phyloP scores from a whole-genome alignment of 768 basidiomycete genomes.

The Hemileccinum rubropunctum region DNA sequence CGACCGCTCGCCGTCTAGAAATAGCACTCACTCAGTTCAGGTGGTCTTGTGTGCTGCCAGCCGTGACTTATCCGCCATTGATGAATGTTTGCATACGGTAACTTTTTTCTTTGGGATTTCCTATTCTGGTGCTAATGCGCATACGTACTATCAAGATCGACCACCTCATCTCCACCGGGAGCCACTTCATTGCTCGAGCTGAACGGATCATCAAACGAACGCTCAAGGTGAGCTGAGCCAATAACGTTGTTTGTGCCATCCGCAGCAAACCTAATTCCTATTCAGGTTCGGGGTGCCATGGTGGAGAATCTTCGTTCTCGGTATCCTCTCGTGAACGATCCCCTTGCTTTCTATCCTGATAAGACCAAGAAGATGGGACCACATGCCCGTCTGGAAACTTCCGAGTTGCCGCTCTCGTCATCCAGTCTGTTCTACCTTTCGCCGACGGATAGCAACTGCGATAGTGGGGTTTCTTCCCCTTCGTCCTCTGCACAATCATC shows the following conservation, averaged over 20 bases:
- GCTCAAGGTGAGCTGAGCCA: conserved; percentile 43
- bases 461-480: conserved; percentile 13
- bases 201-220: conserved; percentile 56
- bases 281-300: conserved; percentile 50
- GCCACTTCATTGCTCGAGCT: conserved; percentile 54
- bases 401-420: conserved; percentile 2
- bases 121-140: conserved; percentile 5
- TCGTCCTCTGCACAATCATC: conserved; percentile 35
- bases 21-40: conserved; percentile 43
- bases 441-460: conserved; percentile 11
- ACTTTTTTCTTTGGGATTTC: conserved; percentile 21
- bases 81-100: conserved; percentile 53
- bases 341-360: conserved; percentile 18
- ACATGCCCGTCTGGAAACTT: neutral
- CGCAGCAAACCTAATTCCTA: neutral
- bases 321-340: conserved; percentile 19
- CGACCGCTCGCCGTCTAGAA: conserved; percentile 28
- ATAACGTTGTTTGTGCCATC: neutral
- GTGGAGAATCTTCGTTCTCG: conserved; percentile 42
- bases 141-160: conserved; percentile 42
- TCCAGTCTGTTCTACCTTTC: conserved; percentile 22
- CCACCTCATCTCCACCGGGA: conserved; percentile 50
- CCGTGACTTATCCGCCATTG: conserved; percentile 56
- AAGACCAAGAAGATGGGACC: neutral
- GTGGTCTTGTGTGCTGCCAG: conserved; percentile 50